Base-by-base conservation (phyloP, 306 rosid species). In the Rubus idaeus region DNA sequence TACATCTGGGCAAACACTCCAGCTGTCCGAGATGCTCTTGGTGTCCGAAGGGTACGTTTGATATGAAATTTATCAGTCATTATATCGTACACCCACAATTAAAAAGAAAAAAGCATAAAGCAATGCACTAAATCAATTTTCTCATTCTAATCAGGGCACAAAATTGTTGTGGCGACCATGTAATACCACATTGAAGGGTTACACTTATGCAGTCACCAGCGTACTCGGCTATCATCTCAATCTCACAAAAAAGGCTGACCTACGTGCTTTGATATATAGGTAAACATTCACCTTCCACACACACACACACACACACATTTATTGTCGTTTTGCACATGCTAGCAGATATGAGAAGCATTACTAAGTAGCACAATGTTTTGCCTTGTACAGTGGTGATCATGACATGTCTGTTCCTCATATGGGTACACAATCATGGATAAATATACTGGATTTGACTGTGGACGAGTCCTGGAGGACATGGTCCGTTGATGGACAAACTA, bases 351-450 rank as follows among this genome's bases (percentile, higher is more conserved):
- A 63, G 68, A 63, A 63, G 37, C 68, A 63, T 40, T 46, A 61
- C 47, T 6, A 23, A 26, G 35, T 64, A 75, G 67, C 16, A 65
- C 42, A 46, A 75, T 51, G 46, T 50, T 64, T 51, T 50, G 23
- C 21, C 18, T 66, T 12, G 53, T 8, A 64, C 73, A 76, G 73
- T 51, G 79, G 79, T 41, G 79, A 76, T 17, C 79, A 76, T 14
- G 79, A 76, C 79, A 76, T 76, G 73, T 51, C 73, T 10, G 23
- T 76, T 66, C 79, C 79, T 20, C 73, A 76, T 57, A 51, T 66
- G 14, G 79, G 79, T 58, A 76, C 79, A 40, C 73, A 76, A 76
- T 16, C 55, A 76, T 76, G 79, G 79, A 66, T 76, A 37, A 51
- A 16, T 1, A 10, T 46, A 37, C 73, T 76, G 3, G 11, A 44